Evolutionary conservation across 1,139 yeast species (phyloP).

Genomic region (Hyphopichia buzzinii): DNA sequence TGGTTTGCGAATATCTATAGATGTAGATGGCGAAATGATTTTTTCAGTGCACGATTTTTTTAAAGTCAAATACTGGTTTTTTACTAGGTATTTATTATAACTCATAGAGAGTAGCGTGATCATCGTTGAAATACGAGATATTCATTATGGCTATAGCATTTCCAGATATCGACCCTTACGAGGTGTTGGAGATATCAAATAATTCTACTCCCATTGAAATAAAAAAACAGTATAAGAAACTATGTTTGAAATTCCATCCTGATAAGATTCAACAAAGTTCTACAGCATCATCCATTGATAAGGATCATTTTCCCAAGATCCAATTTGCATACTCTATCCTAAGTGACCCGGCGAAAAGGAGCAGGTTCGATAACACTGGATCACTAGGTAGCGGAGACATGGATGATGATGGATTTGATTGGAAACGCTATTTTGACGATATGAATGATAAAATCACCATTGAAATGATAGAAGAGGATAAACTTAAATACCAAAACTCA

Average conservation of each 20-base stretch:
- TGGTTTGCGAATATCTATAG: too few relatives aligned
- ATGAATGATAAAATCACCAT: slow-evolving; percentile 63
- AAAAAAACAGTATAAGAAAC: slow-evolving; percentile 68
- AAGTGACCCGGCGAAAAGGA: slow-evolving; percentile 55
- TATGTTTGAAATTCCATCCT: slow-evolving; percentile 74
- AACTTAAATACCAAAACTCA: slow-evolving; percentile 58
- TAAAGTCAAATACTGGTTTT: too few relatives aligned
- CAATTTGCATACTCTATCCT: slow-evolving; percentile 76
- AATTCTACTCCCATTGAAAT: slow-evolving; percentile 52
- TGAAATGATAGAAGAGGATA: slow-evolving; percentile 75
- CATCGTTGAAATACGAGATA: too few relatives aligned
- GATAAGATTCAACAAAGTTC: slow-evolving; percentile 56
- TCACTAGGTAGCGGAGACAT: slow-evolving; percentile 45
- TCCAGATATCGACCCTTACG: slow-evolving; percentile 68
- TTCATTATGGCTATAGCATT: slow-evolving; percentile 40
- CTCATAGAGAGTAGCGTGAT: too few relatives aligned
- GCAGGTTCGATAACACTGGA: slow-evolving; percentile 68
- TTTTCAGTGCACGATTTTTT: background rate
- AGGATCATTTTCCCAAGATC: slow-evolving; percentile 58
- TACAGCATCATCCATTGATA: slow-evolving; percentile 19
- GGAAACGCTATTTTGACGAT: slow-evolving; percentile 65
- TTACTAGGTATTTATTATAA: too few relatives aligned
- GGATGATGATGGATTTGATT: slow-evolving; percentile 42
- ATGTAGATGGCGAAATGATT: background rate
- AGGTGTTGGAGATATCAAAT: slow-evolving; percentile 44